Base-by-base conservation (phyloP, 164 flowering plant species). In the Paratinospora sagittata region DNA sequence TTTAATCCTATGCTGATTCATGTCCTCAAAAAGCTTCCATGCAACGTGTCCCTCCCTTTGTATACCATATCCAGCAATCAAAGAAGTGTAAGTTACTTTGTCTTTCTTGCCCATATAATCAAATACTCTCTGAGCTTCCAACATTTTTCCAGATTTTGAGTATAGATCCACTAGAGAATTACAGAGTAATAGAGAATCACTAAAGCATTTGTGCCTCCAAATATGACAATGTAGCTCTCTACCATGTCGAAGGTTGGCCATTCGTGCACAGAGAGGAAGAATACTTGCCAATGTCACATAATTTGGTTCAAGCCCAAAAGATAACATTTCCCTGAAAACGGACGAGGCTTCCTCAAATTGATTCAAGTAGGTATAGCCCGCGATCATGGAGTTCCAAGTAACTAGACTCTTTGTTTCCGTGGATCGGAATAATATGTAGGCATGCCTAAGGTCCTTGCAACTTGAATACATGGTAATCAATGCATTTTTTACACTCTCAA, bases 91-190 rank as follows among this genome's bases (percentile, higher is more conserved):
- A 7, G 88, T 81, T 47, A 86, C 84, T 69, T 77, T 79, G 74
- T 85, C 89, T 69, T 76, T 81, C 74, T 57, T 66, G 39, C 36
- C 67, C 86, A 87, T 73, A 68, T 66, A 72, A 62, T 84, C 79
- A 75, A 85, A 87, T 33, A 87, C 77, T 47, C 78, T 78, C 68
- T 67, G 74, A 63, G 91, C 87, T 73, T 72, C 79, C 41, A 63
- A 61, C 27, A 84, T 72, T 69, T 78, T 81, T 36, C 87, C 85
- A 6, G 87, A 85, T 68, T 85, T 82, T 55, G 86, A 81, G 75
- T 87, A 85, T 87, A 83, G 83, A 70, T 85, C 86, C 55, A 87
- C 80, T 41, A 87, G 84, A 64, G 85, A 73, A 78, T 87, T 87
- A 86, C 89, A 84, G 3, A 85, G 49, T 24, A 84, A 58, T 12